These are phyloP conservation scores for Gymnopus androsaceus DNA, from an alignment of 1,284 basidiomycete genomes.

Conservation along the genomic window DNA sequence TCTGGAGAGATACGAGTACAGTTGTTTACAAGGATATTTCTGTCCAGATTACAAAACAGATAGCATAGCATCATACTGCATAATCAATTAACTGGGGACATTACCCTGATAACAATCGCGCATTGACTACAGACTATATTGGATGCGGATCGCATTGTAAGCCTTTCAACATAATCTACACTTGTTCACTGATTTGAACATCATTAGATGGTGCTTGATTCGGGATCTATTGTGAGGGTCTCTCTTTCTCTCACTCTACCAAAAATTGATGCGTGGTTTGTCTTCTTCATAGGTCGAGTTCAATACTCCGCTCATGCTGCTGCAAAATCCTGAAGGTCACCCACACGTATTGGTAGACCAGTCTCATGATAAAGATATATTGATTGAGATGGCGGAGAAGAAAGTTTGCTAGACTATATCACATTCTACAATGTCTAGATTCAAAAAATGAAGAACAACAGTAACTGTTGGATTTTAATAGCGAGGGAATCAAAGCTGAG, in stretches of 20 bases:
- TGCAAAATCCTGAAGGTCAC: constrained; percentile 44
- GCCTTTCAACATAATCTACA: too few species aligned
- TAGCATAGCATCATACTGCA: constrained; percentile 7
- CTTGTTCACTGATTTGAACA: too few species aligned
- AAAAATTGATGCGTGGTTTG: background rate
- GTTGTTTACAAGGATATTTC: background rate
- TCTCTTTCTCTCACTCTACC: background rate
- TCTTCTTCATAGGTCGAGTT: constrained; percentile 42
- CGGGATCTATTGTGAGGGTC: constrained; percentile 11
- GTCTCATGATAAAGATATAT: constrained; percentile 36
- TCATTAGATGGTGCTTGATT: constrained; percentile 14
- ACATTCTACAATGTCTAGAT: too few species aligned
- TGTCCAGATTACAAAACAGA: constrained; percentile 12
- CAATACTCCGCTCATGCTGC: constrained; percentile 50
- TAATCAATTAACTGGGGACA: constrained; percentile 1
- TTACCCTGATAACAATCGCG: constrained; percentile 13
- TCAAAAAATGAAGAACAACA: too few species aligned
- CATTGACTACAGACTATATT: constrained; percentile 14
- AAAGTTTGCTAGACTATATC: too few species aligned
- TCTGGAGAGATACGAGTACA: background rate
- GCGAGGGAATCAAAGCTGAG: too few species aligned
- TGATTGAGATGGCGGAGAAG: constrained; percentile 25
- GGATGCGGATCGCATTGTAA: constrained; percentile 14
- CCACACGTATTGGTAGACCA: constrained; percentile 50
- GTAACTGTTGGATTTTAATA: too few species aligned